Conservation (phyloP, 1,284 basidiomycete genomes). For the Leccinum insolens region DNA sequence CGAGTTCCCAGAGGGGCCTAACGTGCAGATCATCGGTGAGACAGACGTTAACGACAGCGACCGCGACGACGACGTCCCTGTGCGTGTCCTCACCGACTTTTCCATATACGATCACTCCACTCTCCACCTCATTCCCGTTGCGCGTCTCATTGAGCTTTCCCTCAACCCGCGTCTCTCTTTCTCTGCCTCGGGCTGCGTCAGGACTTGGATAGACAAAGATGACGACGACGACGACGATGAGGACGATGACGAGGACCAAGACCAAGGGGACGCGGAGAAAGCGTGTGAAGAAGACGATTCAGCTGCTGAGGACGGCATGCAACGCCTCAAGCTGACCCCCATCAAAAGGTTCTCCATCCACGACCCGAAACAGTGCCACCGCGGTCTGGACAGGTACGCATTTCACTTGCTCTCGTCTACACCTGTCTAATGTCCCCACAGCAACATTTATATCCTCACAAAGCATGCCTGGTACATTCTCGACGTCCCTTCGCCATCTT, state of each 20-base stretch:
- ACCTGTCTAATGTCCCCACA: conserved; percentile 19
- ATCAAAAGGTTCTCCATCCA: conserved; percentile 55
- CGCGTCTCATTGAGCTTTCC: conserved; percentile 36
- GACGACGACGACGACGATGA: conserved; percentile 24
- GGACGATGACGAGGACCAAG: conserved; percentile 28
- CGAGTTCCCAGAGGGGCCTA: conserved; percentile 31
- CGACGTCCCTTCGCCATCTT: conserved; percentile 45
- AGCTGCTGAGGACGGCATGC: conserved; percentile 21
- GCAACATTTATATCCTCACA: conserved; percentile 46
- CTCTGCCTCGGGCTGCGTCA: conserved; percentile 40
- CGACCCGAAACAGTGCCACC: conserved; percentile 29
- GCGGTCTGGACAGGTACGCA: conserved; percentile 42
- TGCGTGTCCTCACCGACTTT: conserved; percentile 55
- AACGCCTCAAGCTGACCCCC: conserved; percentile 43
- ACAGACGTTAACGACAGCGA: conserved; percentile 30
- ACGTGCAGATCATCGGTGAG: conserved; percentile 38
- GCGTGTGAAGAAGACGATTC: conserved; percentile 31
- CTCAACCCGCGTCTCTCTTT: conserved; percentile 22
- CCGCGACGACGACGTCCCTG: conserved; percentile 44
- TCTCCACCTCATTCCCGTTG: conserved; percentile 40
- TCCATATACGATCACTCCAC: conserved; percentile 46
- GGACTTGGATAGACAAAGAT: conserved; percentile 32
- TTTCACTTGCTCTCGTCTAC: not conserved
- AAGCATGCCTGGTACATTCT: conserved; percentile 66
- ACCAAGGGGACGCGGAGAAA: conserved; percentile 16